Evolutionary conservation across 495 filamentous ascomycete species (phyloP), one percentile per base, ranked within the genome.

Genomic region (Massariosphaeria phaeospora): DNA sequence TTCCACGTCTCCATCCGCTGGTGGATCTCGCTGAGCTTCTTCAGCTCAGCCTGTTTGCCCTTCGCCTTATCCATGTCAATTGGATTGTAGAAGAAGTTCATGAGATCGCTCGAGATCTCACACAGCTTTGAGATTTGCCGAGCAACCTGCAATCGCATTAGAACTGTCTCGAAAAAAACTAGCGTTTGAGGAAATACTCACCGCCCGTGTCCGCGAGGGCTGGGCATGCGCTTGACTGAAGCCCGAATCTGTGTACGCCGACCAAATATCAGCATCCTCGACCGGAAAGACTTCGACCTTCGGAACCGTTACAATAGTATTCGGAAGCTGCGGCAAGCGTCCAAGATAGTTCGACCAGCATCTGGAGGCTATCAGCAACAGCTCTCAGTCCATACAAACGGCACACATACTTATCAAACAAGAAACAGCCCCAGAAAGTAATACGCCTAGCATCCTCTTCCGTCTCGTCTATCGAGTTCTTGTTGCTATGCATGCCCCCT

Each of bases 291-390:
- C 88, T 56, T 96, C 91, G 50, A 86, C 86, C 64, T 93, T 95
- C 1, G 88, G 88, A 9, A 88, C 85, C 17, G 83, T 94, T 46
- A 89, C 82, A 25, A 84, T 88, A 24, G 80, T 79, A 11, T 78
- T 82, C 1, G 86, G 83, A 20, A 96, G 72, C 65, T 97, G 94
- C 11, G 93, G 93, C 57, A 96, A 77, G 31, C 93, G 85, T 36
- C 93, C 93, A 25, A 97, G 83, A 59, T 98, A 98, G 69, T 96
- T 97, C 23, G 89, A 95, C 94, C 94, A 97, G 71, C 88, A 94
- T 64, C 83, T 86, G 49, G 9, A 9, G 12, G 10, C 24, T 20
- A 30, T 55, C 27, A 57, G 13, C 23, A 53, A 13, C 39, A 31
- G 2, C 2, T 11, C 23, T 11, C 15, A 1, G 1, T 27, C 23